Evolutionary conservation across 768 basidiomycete genomes (phyloP), one percentile per base, ranked within the genome.

Genomic region (Rubroboletus satanas): DNA sequence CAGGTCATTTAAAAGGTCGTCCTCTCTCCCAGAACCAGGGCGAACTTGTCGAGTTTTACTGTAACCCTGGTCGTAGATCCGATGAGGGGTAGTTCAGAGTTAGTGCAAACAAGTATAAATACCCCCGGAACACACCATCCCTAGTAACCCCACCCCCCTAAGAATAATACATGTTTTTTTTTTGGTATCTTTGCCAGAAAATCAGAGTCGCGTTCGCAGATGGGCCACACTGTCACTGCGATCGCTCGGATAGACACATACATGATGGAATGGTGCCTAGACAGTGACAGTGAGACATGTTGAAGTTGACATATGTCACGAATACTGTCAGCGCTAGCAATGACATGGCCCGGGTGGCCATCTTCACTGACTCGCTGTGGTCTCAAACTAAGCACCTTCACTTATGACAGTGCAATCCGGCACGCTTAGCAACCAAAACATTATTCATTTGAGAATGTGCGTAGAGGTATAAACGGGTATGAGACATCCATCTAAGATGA

Each of bases 391-490:
- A 33, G 12, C 17, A 36, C 18, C 38, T 18, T 6, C 18, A 11
- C 18, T 10, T 18, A 18, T 10, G 37, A 11, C n/a, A 5, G 5
- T n/a, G 18, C 5, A 14, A 12, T 2, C 10, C 1, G 18, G 7
- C 15, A 38, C 21, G 1, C 14, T 14, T 11, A 15, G 9, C 23
- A 33, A 41, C 14, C 38, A 53, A 53, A 49, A 36, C n/a, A 52
- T 32, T 29, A 5, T 53, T 60, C 43, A 52, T 58, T 51, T 46
- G 36, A 53, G 48, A 35, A 8, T 7, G 8, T 36, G 26, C 28
- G 4, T 9, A 23, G 15, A 35, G 14, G 47, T 32, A 48, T 37
- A 8, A 21, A 32, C 8, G 3, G 54, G 51, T 47, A 47, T 46
- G 11, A 28, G 44, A 36, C 18, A 42, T 54, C 41, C 21, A 45